Conservation (phyloP, 176 grass and related monocot genomes). For the Oryza australiensis region DNA sequence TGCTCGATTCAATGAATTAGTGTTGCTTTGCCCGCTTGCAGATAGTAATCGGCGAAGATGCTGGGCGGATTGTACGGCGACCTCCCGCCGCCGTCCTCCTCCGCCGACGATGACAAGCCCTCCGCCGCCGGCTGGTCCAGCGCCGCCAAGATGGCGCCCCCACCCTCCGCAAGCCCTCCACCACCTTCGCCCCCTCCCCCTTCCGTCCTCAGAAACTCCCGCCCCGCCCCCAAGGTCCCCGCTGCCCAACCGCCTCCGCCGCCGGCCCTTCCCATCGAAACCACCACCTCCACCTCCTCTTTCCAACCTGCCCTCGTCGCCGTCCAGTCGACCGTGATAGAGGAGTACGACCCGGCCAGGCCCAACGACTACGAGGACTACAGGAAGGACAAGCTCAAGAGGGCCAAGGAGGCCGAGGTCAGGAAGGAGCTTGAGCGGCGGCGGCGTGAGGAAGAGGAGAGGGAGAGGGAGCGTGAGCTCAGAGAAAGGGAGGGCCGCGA, state of each 20-base stretch:
- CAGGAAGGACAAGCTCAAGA: slow-evolving; percentile 75
- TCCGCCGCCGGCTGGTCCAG: slow-evolving; percentile 84
- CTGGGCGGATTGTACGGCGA: slow-evolving; percentile 90
- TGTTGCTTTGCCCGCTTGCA: background rate
- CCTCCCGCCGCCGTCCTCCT: slow-evolving; percentile 82
- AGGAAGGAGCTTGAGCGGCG: slow-evolving; percentile 70
- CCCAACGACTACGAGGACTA: slow-evolving; percentile 99
- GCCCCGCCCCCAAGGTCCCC: slow-evolving; percentile 22
- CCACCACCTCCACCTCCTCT: slow-evolving; percentile 24
- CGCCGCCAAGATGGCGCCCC: slow-evolving; percentile 91
- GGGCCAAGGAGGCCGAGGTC: slow-evolving; percentile 76
- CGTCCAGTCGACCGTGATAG: slow-evolving; percentile 74
- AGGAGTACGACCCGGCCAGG: slow-evolving; percentile 95
- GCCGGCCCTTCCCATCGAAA: background rate
- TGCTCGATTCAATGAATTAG: background rate
- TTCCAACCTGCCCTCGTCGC: slow-evolving; percentile 79
- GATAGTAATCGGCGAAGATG: slow-evolving; percentile 39
- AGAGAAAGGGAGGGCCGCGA: slow-evolving; percentile 59
- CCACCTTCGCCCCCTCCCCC: slow-evolving; percentile 64
- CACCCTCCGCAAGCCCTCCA: slow-evolving; percentile 76
- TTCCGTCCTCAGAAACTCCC: slow-evolving; percentile 59
- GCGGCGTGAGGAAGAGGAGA: slow-evolving; percentile 70
- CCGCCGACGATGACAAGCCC: slow-evolving; percentile 80
- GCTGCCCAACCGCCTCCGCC: background rate
- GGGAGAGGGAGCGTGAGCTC: slow-evolving; percentile 67